Evolutionary conservation across 352 stramenopile genomes (phyloP).

Genomic region (Phytophthora capsici): DNA sequence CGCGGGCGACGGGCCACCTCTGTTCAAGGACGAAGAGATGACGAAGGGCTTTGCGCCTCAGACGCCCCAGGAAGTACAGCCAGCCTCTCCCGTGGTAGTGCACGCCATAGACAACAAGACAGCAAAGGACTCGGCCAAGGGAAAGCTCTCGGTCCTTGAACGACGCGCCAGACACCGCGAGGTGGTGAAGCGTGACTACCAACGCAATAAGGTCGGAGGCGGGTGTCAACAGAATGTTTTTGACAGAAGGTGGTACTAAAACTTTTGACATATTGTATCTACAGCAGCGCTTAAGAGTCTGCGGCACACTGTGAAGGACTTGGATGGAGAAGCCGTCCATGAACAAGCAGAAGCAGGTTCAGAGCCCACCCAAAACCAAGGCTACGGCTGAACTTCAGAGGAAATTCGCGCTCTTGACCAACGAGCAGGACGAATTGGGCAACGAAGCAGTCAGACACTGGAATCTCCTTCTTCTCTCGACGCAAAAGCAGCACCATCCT

Average conservation of each 20-base stretch:
- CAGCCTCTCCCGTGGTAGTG: slow-evolving; percentile 13
- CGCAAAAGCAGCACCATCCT: too few species aligned
- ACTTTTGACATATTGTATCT: slow-evolving; percentile 29
- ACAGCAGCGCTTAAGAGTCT: slow-evolving; percentile 59
- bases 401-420: slow-evolving; percentile 42
- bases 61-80: neutral
- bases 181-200: slow-evolving; percentile 77
- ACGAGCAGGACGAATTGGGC: slow-evolving; percentile 50
- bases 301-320: slow-evolving; percentile 55
- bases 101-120: slow-evolving; percentile 1
- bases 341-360: slow-evolving; percentile 21
- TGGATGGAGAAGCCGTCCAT: slow-evolving; percentile 61
- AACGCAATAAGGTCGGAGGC: slow-evolving; percentile 67
- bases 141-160: slow-evolving; percentile 58
- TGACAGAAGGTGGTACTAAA: neutral
- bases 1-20: too few species aligned
- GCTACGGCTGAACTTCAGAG: slow-evolving; percentile 40
- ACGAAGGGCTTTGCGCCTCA: neutral
- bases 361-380: neutral
- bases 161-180: slow-evolving; percentile 68
- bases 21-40: neutral
- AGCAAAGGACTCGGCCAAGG: slow-evolving; percentile 18
- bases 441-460: slow-evolving; percentile 44
- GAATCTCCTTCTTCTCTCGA: too few species aligned
- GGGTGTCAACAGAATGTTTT: neutral